phyloP scores from a whole-genome alignment of 179 eudicot genomes.

The Gypsophila paniculata region DNA sequence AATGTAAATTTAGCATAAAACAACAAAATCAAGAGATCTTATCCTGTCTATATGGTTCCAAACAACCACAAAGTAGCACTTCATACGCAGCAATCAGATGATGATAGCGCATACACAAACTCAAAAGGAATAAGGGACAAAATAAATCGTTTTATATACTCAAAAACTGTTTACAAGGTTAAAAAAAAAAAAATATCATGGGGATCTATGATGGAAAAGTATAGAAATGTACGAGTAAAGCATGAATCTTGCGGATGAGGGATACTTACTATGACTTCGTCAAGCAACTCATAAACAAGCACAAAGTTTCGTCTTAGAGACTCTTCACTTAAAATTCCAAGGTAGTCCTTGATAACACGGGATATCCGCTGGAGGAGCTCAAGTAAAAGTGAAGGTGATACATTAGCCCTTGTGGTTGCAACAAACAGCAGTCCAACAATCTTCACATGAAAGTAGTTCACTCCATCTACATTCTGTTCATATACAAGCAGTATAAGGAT shows the following conservation, averaged over 20 bases:
- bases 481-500: slow-evolving; percentile 9
- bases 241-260: not conserved
- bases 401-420: slow-evolving; percentile 85
- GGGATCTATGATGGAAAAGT: not conserved
- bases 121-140: not conserved
- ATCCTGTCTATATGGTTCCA: not conserved
- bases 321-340: slow-evolving; percentile 87
- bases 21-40: not conserved
- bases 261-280: slow-evolving; percentile 82
- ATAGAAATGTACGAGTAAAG: not conserved
- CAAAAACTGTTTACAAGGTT: not conserved
- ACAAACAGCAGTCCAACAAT: slow-evolving; percentile 87
- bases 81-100: slow-evolving; percentile 8
- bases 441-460: slow-evolving; percentile 95
- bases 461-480: slow-evolving; percentile 84
- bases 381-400: slow-evolving; percentile 79
- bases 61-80: not conserved
- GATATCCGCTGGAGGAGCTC: slow-evolving; percentile 91
- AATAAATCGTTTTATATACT: not conserved
- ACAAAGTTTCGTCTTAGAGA: slow-evolving; percentile 85
- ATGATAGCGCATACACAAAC: not conserved
- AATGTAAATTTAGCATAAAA: slow-evolving; percentile 5
- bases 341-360: slow-evolving; percentile 90
- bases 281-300: slow-evolving; percentile 92
- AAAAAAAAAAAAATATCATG: not conserved